Evolutionary conservation across 108 stramenopile genomes (phyloP).

Genomic region (Nitzschia sp.): DNA sequence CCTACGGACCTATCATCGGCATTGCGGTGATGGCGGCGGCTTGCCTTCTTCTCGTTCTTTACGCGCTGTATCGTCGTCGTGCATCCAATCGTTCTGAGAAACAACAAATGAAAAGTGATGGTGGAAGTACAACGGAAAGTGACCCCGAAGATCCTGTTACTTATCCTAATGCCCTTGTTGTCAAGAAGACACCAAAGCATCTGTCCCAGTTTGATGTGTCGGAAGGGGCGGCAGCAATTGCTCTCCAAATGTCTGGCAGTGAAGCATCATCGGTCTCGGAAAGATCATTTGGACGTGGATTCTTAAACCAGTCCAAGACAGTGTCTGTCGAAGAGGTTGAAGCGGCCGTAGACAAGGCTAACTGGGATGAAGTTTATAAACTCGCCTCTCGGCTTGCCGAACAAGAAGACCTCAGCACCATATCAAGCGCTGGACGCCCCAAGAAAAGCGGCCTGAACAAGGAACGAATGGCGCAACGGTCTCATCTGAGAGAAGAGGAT

Average conservation of each 20-base stretch:
- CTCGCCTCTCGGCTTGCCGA: conserved; percentile 32
- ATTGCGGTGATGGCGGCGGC: background rate
- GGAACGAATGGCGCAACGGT: background rate
- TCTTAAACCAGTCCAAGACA: background rate
- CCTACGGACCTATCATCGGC: conserved; percentile 11
- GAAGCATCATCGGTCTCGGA: background rate
- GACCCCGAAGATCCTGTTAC: background rate
- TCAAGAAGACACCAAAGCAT: background rate
- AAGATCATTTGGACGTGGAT: background rate
- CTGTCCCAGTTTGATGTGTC: background rate
- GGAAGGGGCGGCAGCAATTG: background rate
- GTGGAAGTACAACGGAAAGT: background rate
- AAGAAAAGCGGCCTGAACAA: background rate
- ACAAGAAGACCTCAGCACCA: conserved; percentile 20
- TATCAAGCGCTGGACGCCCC: conserved; percentile 19
- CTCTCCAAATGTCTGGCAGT: background rate
- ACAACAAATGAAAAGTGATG: background rate
- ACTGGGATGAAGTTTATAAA: conserved; percentile 37
- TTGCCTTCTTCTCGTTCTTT: conserved; percentile 7
- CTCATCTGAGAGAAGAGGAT: conserved; percentile 25
- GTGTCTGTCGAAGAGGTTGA: conserved; percentile 10
- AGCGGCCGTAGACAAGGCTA: conserved; percentile 27
- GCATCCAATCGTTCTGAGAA: background rate
- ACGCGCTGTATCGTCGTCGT: background rate
- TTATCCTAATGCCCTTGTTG: background rate